A percentile compares a stretch with the other conserved stretches of the same genome.
Conservation (phyloP, 2,329 filamentous ascomycete species). For the Cyphellophora attinorum region DNA sequence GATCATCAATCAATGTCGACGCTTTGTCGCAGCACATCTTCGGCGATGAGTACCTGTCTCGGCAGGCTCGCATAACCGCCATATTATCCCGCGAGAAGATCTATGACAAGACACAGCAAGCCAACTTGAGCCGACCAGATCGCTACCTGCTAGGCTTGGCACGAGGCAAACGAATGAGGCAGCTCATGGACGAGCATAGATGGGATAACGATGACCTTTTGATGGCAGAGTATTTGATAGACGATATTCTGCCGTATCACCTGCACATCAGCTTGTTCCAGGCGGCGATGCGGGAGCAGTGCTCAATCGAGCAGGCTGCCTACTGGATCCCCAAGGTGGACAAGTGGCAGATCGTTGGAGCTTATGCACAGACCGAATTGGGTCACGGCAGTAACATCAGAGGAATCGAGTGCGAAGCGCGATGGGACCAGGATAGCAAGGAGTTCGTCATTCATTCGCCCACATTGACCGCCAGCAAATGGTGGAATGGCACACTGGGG, state of each 20-base stretch:
- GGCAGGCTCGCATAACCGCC: slow-evolving; percentile 36
- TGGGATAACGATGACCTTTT: slow-evolving; percentile 42
- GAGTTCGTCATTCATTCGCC: slow-evolving; percentile 44
- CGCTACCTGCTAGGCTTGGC: slow-evolving; percentile 44
- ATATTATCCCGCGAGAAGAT: slow-evolving; percentile 37
- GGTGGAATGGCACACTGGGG: slow-evolving; percentile 46
- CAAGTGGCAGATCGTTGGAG: slow-evolving; percentile 41
- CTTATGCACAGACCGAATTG: slow-evolving; percentile 43
- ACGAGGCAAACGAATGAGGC: slow-evolving; percentile 40
- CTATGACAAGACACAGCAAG: slow-evolving; percentile 40
- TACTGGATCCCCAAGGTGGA: slow-evolving; percentile 43
- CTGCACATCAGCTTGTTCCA: slow-evolving; percentile 44
- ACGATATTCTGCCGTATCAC: slow-evolving; percentile 42
- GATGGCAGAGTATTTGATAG: slow-evolving; percentile 43
- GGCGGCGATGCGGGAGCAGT: slow-evolving; percentile 43
- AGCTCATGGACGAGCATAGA: slow-evolving; percentile 33
- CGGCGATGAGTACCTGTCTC: slow-evolving; percentile 31
- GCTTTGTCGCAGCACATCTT: slow-evolving; percentile 38
- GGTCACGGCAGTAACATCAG: slow-evolving; percentile 45
- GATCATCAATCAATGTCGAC: slow-evolving; percentile 32
- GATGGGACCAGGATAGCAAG: slow-evolving; percentile 34
- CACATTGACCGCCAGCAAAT: slow-evolving; percentile 43
- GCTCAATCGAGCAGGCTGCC: slow-evolving; percentile 34
- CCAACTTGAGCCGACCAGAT: slow-evolving; percentile 42
- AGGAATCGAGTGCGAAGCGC: slow-evolving; percentile 39